Base-by-base conservation (phyloP, 768 basidiomycete species). In the Cyclocybe cylindracea region DNA sequence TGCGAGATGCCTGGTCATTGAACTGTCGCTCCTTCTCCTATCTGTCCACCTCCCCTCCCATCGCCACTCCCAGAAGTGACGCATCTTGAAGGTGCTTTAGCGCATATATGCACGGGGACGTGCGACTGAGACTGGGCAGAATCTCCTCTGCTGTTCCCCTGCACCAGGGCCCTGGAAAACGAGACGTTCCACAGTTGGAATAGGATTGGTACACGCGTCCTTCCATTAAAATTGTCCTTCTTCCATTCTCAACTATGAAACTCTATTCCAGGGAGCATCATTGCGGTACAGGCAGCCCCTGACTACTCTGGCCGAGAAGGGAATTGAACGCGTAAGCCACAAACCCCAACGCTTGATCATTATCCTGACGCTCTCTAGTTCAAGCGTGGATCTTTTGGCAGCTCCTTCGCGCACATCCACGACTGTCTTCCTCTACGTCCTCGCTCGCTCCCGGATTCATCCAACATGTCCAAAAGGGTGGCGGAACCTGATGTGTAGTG, bases 1-100 rank as follows among this genome's bases (percentile, higher is more conserved):
- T 87, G 2, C 76, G n/a, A n/a, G n/a, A n/a, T n/a, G n/a, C 77
- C 5, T 93, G 91, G 90, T 79, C 81, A 7, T 76, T 91, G 91
- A 93, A 68, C 67, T 89, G 90, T 92, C 57, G 86, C 48, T 36
- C 16, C 35, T 44, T 33, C 57, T 31, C 51, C 19, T 29, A 40
- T 11, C 49, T 10, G 39, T 31, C 50, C 34, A 34, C 33, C 39
- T 47, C 46, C 44, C n/a, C 37, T 31, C 34, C 38, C 36, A 37
- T 57, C 44, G 40, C 19, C 36, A 34, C 31, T 8, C 40, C 8
- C 54, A 91, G 89, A n/a, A 10, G 77, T 89, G 35, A 90, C 91
- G 2, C 90, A 92, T 68, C 78, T 92, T 29, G 90, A 93, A 83
- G 89, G 89, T 84, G 58, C 48, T 46, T 13, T 5, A 16, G 39